Percentiles rank a stretch among this genome's conserved stretches.
Evolutionary conservation across 2,329 filamentous ascomycete genomes (phyloP).

Genomic region (Whalleya microplaca): DNA sequence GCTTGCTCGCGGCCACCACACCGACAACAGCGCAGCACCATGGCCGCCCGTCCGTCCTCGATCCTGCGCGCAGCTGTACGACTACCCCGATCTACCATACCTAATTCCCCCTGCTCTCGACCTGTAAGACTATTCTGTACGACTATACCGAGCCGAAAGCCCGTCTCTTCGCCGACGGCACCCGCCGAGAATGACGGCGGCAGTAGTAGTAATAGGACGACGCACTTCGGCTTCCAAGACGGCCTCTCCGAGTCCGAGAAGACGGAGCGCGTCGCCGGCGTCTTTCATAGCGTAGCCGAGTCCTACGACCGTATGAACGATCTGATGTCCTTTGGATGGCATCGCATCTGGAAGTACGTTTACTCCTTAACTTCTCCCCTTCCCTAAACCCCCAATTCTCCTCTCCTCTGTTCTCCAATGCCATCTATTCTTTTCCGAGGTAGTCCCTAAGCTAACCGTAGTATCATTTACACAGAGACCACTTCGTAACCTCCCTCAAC

Average conservation of each 20-base stretch:
- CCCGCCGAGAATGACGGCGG: slow-evolving; percentile 24
- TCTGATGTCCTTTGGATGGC: slow-evolving; percentile 96
- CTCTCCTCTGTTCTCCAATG: background rate
- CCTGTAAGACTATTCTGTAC: slow-evolving; percentile 28
- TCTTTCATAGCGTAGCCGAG: slow-evolving; percentile 93
- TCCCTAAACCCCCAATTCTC: slow-evolving; percentile 2
- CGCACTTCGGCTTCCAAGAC: slow-evolving; percentile 85
- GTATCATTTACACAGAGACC: slow-evolving; percentile 59
- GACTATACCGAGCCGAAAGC: slow-evolving; percentile 22
- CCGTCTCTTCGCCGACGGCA: slow-evolving; percentile 22
- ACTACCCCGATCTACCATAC: slow-evolving; percentile 16
- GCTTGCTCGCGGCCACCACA: slow-evolving; percentile 14
- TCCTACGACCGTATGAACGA: slow-evolving; percentile 99
- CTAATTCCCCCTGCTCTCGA: slow-evolving; percentile 9
- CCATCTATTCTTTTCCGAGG: no score
- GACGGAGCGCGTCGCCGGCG: slow-evolving; percentile 70
- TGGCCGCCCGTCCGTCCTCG: slow-evolving; percentile 33
- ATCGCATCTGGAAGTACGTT: slow-evolving; percentile 85
- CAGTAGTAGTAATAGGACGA: slow-evolving; percentile 61
- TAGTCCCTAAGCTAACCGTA: slow-evolving; percentile 6
- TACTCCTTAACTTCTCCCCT: background rate
- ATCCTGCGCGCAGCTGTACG: slow-evolving; percentile 30
- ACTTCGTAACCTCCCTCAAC: slow-evolving; percentile 91
- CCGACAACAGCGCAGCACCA: slow-evolving; percentile 21
- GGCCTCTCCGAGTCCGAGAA: slow-evolving; percentile 83